Conservation (phyloP, 75 land plant species). For the Selaginella moellendorffii region DNA sequence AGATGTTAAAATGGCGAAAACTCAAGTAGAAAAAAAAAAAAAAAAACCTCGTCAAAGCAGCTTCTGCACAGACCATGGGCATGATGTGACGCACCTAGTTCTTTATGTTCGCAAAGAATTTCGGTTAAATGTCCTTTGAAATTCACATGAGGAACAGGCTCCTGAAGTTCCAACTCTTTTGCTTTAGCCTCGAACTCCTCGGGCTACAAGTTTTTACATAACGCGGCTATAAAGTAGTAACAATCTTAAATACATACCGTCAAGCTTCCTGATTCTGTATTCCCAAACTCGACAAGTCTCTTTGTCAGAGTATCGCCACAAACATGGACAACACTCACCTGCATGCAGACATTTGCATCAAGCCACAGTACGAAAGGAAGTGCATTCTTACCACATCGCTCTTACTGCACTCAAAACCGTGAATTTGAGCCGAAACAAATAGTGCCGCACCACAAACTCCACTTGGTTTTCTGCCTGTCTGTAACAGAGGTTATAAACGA, state of each 20-base stretch:
- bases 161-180: no score
- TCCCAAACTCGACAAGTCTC: constrained; percentile 81
- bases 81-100: no score
- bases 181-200: no score
- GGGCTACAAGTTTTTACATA: no score
- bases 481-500: constrained; percentile 13
- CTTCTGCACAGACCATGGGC: no score
- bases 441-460: constrained; percentile 96
- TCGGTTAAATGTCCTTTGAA: no score
- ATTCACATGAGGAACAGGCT: no score
- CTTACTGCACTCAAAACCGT: constrained; percentile 65
- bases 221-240: no score
- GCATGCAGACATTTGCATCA: constrained; percentile 8
- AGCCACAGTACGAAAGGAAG: neutral
- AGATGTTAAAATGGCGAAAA: neutral
- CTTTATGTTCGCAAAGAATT: no score
- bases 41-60: no score
- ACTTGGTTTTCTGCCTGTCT: constrained; percentile 98
- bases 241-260: constrained; percentile 66
- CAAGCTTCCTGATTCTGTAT: constrained; percentile 75
- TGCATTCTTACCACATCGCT: constrained; percentile 71
- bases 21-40: constrained; percentile 10
- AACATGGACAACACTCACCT: constrained; percentile 74
- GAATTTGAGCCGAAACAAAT: constrained; percentile 69
- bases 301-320: constrained; percentile 85